Conservation (phyloP, 306 rosid genomes). For the Sicyos baderoa region DNA sequence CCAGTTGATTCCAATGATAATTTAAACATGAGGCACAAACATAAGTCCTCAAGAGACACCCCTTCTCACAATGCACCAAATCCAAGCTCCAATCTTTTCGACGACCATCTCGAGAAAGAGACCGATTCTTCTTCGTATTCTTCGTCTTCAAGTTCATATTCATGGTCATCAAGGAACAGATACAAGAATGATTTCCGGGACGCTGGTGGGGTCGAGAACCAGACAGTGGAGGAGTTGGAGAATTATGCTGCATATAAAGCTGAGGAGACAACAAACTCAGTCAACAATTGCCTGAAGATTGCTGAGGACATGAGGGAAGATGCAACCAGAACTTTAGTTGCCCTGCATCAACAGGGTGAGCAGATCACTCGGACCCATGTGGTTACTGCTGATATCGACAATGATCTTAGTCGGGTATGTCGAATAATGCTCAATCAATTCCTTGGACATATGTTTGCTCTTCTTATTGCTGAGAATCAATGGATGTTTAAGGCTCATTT, state of each 20-base stretch:
- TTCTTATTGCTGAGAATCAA: not conserved
- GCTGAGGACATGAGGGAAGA: conserved; percentile 89
- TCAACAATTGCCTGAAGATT: conserved; percentile 69
- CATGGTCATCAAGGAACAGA: conserved; percentile 43
- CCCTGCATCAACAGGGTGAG: conserved; percentile 86
- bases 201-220: conserved; percentile 76
- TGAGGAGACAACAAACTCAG: conserved; percentile 76
- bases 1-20: not conserved
- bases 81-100: conserved; percentile 57
- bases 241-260: conserved; percentile 74
- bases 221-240: conserved; percentile 84
- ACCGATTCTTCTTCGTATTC: conserved; percentile 32
- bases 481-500: not conserved
- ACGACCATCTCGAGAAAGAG: conserved; percentile 37
- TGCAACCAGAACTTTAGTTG: conserved; percentile 72
- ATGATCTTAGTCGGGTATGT: conserved; percentile 84
- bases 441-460: not conserved
- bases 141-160: conserved; percentile 23
- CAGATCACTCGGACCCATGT: conserved; percentile 81
- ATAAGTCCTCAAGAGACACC: conserved; percentile 11
- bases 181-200: conserved; percentile 65
- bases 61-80: conserved; percentile 23
- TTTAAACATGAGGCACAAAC: not conserved
- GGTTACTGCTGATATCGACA: conserved; percentile 78
- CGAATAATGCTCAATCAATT: not conserved